These are phyloP conservation scores for Hordeum vulgare DNA, from an alignment of 176 grass and related monocot species.

Conservation along the genomic window DNA sequence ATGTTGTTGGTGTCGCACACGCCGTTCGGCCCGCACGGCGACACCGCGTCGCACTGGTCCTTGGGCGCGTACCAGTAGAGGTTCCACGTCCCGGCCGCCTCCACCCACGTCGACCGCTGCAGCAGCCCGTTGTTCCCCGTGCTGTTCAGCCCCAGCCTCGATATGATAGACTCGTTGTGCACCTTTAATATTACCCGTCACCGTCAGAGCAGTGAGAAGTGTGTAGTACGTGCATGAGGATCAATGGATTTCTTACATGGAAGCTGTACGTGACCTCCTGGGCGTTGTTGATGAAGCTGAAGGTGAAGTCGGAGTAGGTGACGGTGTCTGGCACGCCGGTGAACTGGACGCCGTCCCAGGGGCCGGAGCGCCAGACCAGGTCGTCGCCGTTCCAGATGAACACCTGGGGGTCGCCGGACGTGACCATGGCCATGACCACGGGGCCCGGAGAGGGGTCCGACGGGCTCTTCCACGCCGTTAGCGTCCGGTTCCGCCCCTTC, in stretches of 20 bases:
- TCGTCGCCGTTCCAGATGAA: constrained; percentile 34
- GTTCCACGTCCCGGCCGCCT: constrained; percentile 26
- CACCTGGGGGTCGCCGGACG: constrained; percentile 41
- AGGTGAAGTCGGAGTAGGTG: constrained; percentile 31
- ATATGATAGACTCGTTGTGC: constrained; percentile 31
- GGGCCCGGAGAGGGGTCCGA: constrained; percentile 41
- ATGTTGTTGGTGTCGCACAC: constrained; percentile 42
- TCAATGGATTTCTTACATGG: not conserved
- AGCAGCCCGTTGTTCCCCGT: constrained; percentile 27
- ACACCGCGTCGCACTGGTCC: constrained; percentile 54
- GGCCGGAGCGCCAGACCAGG: constrained; percentile 44
- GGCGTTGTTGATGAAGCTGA: constrained; percentile 42
- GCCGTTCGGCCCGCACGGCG: constrained; percentile 40
- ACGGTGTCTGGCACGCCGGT: constrained; percentile 49
- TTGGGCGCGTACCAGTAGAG: constrained; percentile 55
- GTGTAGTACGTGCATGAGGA: not conserved
- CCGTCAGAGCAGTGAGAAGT: not conserved
- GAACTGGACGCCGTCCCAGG: constrained; percentile 56
- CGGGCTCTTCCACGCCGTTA: constrained; percentile 58
- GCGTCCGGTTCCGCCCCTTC: constrained; percentile 21
- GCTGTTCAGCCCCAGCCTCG: constrained; percentile 35
- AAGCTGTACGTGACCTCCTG: constrained; percentile 50
- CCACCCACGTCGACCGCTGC: constrained; percentile 52
- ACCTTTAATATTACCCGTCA: too few relatives aligned
- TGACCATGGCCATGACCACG: constrained; percentile 41